phyloP scores from a whole-genome alignment of 345 rosid species.

The Eucalyptus rudis region DNA sequence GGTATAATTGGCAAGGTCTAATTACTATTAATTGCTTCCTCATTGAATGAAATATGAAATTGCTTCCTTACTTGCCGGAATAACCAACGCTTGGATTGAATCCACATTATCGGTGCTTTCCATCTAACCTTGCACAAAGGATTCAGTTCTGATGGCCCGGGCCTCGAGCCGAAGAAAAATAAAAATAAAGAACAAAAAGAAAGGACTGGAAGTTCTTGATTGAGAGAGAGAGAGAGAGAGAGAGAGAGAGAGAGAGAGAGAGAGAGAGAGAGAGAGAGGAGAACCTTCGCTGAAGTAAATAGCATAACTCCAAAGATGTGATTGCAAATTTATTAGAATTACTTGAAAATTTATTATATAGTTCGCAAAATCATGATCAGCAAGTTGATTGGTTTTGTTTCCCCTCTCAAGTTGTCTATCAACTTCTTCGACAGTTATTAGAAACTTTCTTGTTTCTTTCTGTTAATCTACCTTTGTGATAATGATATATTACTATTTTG shows the following conservation, averaged over 20 bases:
- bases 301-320: no score
- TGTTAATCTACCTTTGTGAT: no score
- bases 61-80: not conserved
- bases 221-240: not conserved
- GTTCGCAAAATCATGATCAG: not conserved
- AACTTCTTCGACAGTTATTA: not conserved
- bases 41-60: not conserved
- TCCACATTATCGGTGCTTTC: not conserved
- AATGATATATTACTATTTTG: not conserved
- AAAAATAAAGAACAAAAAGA: no score
- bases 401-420: no score
- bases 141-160: not conserved
- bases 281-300: no score
- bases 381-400: no score
- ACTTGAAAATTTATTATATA: no score
- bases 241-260: not conserved
- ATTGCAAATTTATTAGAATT: no score
- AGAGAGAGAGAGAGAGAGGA: not conserved
- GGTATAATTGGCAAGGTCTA: not conserved
- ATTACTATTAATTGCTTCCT: not conserved
- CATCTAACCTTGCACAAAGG: not conserved
- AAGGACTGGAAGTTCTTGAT: not conserved
- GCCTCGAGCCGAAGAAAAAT: not conserved
- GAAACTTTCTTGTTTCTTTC: no score
- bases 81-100: not conserved